phyloP scores from a whole-genome alignment of 1,139 yeast species.

The Protomyces arabidopsidicola region DNA sequence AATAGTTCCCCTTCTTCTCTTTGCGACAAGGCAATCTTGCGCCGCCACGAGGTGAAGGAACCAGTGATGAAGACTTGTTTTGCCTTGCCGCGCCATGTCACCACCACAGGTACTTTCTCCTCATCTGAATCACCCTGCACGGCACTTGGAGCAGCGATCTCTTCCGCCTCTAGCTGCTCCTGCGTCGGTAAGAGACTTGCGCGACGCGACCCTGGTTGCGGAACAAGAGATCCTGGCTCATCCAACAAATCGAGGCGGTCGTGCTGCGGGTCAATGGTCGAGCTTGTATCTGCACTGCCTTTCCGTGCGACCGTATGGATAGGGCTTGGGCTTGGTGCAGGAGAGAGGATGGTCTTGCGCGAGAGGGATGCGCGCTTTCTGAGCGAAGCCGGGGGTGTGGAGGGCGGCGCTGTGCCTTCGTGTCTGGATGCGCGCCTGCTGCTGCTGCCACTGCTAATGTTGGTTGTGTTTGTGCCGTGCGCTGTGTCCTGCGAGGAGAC shows the following conservation, averaged over 20 bases:
- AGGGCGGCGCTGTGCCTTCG: not conserved
- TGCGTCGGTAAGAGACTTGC: conserved; percentile 1
- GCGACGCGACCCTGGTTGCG: conserved; percentile 6
- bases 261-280: conserved; percentile 3
- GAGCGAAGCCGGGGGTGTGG: conserved; percentile 14
- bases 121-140: not conserved
- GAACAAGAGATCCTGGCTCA: conserved; percentile 4
- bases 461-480: no score
- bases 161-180: not conserved
- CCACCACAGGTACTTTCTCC: not conserved
- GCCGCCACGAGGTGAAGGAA: conserved; percentile 21
- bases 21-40: conserved; percentile 10
- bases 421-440: not conserved
- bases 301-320: conserved; percentile 6
- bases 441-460: not conserved
- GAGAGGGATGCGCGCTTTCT: conserved; percentile 15
- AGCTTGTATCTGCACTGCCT: conserved; percentile 12
- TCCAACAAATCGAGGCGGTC: conserved; percentile 10
- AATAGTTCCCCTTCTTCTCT: conserved; percentile 36
- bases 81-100: conserved; percentile 15
- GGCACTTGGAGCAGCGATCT: not conserved
- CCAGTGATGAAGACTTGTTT: conserved; percentile 17
- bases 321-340: conserved; percentile 24
- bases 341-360: conserved; percentile 5
- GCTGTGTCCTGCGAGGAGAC: not conserved